A percentile compares a stretch with the other conserved stretches of the same genome.
These are phyloP conservation scores for Alternaria panax DNA, from an alignment of 2,329 filamentous ascomycete genomes.

Conservation along the genomic window DNA sequence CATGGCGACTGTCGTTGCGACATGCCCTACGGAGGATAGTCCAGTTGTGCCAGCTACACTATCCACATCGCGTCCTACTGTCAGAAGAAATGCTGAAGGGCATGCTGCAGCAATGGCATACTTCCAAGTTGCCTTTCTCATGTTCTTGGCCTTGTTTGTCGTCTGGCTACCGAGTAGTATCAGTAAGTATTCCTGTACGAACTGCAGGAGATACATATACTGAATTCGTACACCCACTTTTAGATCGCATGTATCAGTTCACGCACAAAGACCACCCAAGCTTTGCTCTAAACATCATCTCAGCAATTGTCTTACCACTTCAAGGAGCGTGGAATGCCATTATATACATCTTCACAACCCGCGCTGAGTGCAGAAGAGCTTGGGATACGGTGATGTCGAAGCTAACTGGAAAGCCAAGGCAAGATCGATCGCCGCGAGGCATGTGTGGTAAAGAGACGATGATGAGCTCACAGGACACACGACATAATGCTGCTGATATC, in stretches of 20 bases:
- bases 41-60: not conserved
- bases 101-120: conserved; percentile 71
- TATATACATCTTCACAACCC: conserved; percentile 67
- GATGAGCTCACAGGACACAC: conserved; percentile 13
- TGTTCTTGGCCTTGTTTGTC: conserved; percentile 74
- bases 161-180: conserved; percentile 74
- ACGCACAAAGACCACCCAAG: conserved; percentile 58
- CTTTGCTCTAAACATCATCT: conserved; percentile 71
- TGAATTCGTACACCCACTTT: too few species aligned
- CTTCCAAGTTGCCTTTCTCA: conserved; percentile 73
- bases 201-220: too few species aligned
- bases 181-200: too few species aligned
- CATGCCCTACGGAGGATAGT: not conserved
- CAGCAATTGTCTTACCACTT: conserved; percentile 77
- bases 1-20: conserved; percentile 17
- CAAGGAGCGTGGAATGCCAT: conserved; percentile 87
- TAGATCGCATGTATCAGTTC: conserved; percentile 76
- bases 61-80: not conserved
- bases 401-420: conserved; percentile 12
- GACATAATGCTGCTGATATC: conserved; percentile 16
- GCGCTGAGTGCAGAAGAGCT: conserved; percentile 37
- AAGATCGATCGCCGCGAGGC: conserved; percentile 1
- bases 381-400: conserved; percentile 13
- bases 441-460: conserved; percentile 11
- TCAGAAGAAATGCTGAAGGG: conserved; percentile 11